Percentiles rank a stretch among this genome's conserved stretches.
phyloP scores from a whole-genome alignment of 768 basidiomycete species.

The Mycena floridula region DNA sequence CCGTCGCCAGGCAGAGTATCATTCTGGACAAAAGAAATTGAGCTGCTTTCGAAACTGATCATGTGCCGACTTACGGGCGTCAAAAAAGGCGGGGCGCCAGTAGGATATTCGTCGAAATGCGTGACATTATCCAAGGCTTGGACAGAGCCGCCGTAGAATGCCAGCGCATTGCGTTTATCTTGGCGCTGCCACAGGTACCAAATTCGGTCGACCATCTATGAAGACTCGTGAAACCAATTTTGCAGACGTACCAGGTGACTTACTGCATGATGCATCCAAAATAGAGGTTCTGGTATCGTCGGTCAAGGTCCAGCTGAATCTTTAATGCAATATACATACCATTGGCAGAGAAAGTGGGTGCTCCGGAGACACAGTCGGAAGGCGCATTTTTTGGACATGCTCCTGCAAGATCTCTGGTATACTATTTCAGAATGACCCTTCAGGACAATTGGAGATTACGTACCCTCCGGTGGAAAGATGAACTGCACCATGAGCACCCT shows the following conservation, averaged over 20 bases:
- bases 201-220: conserved; percentile 28
- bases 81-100: conserved; percentile 17
- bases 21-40: too few species aligned
- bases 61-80: too few species aligned
- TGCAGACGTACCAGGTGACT: conserved; percentile 2
- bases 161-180: conserved; percentile 15
- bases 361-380: conserved; percentile 15
- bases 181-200: conserved; percentile 30
- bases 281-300: conserved; percentile 23
- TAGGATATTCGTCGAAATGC: conserved; percentile 16
- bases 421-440: neutral
- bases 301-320: neutral
- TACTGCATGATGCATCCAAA: conserved; percentile 29
- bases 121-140: conserved; percentile 16
- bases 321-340: conserved; percentile 11
- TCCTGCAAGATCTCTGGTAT: conserved; percentile 20
- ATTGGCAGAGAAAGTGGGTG: conserved; percentile 25
- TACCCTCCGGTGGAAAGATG: conserved; percentile 27
- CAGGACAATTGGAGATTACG: conserved; percentile 8
- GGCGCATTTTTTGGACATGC: conserved; percentile 20
- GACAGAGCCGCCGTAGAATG: conserved; percentile 25
- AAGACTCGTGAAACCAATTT: neutral
- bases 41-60: too few species aligned
- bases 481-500: conserved; percentile 26
- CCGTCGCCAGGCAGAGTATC: conserved; percentile 23